A percentile compares a stretch with the other conserved stretches of the same genome.
Evolutionary conservation across 768 basidiomycete genomes (phyloP).

Genomic region (Thelephora ganbajun): DNA sequence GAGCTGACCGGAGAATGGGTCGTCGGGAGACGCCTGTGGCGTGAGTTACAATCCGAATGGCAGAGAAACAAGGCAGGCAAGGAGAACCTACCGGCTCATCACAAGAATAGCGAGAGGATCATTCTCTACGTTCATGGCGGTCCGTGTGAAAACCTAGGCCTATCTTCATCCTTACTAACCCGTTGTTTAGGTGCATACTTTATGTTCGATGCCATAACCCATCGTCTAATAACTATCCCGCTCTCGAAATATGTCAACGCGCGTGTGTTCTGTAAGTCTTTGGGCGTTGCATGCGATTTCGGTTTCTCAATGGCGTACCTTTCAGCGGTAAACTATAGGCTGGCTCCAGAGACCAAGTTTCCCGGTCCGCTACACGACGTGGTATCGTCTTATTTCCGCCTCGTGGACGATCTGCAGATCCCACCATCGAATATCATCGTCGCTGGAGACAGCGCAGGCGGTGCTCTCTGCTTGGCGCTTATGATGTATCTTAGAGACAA

Average conservation of each 20-base stretch:
- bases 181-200: conserved; percentile 70
- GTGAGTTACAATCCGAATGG: conserved; percentile 72
- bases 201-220: conserved; percentile 79
- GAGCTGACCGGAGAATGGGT: conserved; percentile 95
- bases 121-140: conserved; percentile 94
- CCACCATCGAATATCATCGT: conserved; percentile 84
- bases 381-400: conserved; percentile 73
- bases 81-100: conserved; percentile 7
- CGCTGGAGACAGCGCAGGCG: conserved; percentile 89
- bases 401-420: conserved; percentile 79
- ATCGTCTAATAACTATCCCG: conserved; percentile 82
- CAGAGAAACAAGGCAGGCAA: conserved; percentile 16
- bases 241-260: conserved; percentile 81
- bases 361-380: conserved; percentile 83
- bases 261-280: conserved; percentile 68
- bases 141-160: conserved; percentile 12
- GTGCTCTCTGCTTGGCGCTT: conserved; percentile 71
- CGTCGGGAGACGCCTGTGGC: conserved; percentile 87
- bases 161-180: not conserved
- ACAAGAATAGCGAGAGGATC: conserved; percentile 55
- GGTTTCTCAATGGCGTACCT: not conserved
- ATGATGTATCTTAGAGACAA: conserved; percentile 95
- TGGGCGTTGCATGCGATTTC: not conserved
- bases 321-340: conserved; percentile 83
- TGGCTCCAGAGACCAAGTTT: conserved; percentile 91